These are phyloP conservation scores for Niebla homalea DNA, from an alignment of 495 filamentous ascomycete species.

Conservation along the genomic window DNA sequence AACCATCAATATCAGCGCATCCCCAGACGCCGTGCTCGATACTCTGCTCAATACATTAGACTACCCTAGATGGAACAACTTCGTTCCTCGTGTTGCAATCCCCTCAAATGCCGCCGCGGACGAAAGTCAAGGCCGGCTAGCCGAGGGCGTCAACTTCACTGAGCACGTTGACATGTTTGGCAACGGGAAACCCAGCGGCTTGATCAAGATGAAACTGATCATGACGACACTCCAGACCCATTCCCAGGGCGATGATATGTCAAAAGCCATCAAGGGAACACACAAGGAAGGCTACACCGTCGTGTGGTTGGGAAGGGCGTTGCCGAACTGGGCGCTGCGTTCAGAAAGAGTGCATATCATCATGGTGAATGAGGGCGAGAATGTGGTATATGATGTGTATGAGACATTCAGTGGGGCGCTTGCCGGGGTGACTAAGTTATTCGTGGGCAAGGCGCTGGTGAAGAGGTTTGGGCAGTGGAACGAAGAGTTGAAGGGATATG, in stretches of 20 bases:
- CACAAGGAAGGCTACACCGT: not conserved
- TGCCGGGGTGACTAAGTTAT: slow-evolving; percentile 3
- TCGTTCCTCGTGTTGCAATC: slow-evolving; percentile 9
- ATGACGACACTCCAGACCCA: slow-evolving; percentile 12
- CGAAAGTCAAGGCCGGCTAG: not conserved
- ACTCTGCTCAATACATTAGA: slow-evolving; percentile 8
- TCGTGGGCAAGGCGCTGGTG: slow-evolving; percentile 8
- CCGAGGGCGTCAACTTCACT: slow-evolving; percentile 3
- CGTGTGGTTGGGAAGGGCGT: slow-evolving; percentile 15
- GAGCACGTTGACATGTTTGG: slow-evolving; percentile 16
- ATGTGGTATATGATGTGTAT: slow-evolving; percentile 13
- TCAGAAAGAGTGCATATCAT: slow-evolving; percentile 19
- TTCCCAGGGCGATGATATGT: not conserved
- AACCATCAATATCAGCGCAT: slow-evolving; percentile 6
- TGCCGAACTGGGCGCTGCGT: slow-evolving; percentile 15
- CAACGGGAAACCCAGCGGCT: not conserved
- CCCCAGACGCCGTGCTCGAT: slow-evolving; percentile 3
- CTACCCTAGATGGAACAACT: slow-evolving; percentile 18
- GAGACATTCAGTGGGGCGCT: slow-evolving; percentile 18
- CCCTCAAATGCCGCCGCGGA: not conserved
- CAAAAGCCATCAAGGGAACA: not conserved
- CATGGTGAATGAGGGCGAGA: not conserved
- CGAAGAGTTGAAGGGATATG: slow-evolving; percentile 12
- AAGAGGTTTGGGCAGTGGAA: slow-evolving; percentile 19
- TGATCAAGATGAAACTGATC: slow-evolving; percentile 9